Base-by-base conservation (phyloP, 2,329 filamentous ascomycete genomes). In the Fusarium domesticum region DNA sequence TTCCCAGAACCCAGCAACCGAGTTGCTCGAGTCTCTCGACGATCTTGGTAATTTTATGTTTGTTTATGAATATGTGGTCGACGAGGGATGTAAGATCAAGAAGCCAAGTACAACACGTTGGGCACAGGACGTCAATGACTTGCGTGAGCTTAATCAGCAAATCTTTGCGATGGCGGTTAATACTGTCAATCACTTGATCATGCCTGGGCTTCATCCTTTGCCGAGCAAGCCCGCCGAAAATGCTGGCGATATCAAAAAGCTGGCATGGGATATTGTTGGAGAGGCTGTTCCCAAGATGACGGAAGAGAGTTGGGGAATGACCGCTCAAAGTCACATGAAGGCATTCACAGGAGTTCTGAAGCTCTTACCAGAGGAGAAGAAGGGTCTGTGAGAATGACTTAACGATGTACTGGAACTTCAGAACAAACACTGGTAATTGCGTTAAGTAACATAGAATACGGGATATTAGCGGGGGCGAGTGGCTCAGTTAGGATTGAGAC, bases 241-340 rank as follows among this genome's bases (percentile, higher is more conserved):
- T 5, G 47, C 49, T 2, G 51, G 55, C 8, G 65, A 65, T 18
- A 47, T 66, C 16, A 57, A 67, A 18, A 59, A 54, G 20, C 51
- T 69, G 38, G 67, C 66, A 6, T 59, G 57, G 55, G 65, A 68
- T 23, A 43, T 68, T 30, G 47, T 69, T 20, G 57, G 60, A 2
- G 57, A 58, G 16, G 56, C 51, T 5, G 43, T 56, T 30, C 58
- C 55, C 7, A 47, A 44, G 15, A 43, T 16, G 15, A 40, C 28
- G 5, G 53, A 60, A 8, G 52, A 59, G 14, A 65, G 59, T 2
- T 70, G 66, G 67, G 68, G 67, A 2, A 52, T 48, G 17, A 35
- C 54, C 3, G 64, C 62, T 1, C 58, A 63, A 6, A 50, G 53
- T 8, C 50, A 63, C 8, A 20, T 67, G 28, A 60, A 54, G 31